phyloP scores from a whole-genome alignment of 768 basidiomycete genomes.

The Trametes elegans region DNA sequence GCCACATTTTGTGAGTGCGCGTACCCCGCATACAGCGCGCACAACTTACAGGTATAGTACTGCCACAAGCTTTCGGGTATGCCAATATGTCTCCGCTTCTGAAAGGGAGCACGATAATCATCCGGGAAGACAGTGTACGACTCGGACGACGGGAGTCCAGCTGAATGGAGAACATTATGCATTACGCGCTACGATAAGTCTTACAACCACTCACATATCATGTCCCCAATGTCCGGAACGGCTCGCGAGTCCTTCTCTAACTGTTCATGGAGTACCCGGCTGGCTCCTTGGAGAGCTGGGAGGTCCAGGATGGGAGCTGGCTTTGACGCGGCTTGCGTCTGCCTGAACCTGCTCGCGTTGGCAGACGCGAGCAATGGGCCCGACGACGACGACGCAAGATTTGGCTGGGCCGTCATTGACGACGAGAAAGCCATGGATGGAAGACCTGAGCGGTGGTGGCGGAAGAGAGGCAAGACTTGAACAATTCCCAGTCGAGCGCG shows the following conservation, averaged over 20 bases:
- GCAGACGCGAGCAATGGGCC: conserved; percentile 10
- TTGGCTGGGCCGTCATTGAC: conserved; percentile 7
- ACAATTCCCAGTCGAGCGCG: conserved; percentile 13
- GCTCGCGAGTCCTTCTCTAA: conserved; percentile 70
- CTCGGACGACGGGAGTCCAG: conserved; percentile 67
- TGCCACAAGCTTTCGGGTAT: conserved; percentile 79
- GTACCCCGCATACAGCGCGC: neutral
- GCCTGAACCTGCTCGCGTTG: conserved; percentile 17
- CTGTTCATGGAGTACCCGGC: conserved; percentile 63
- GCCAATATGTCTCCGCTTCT: conserved; percentile 71
- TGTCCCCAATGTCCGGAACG: conserved; percentile 74
- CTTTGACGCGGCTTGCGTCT: conserved; percentile 21
- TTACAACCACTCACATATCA: conserved; percentile 23
- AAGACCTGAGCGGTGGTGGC: conserved; percentile 9
- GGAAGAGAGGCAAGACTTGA: conserved; percentile 19
- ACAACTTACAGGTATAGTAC: conserved; percentile 64
- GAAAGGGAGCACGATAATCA: conserved; percentile 76
- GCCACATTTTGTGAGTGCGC: conserved; percentile 19
- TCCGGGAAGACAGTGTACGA: conserved; percentile 76
- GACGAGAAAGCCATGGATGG: conserved; percentile 13
- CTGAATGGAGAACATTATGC: conserved; percentile 32
- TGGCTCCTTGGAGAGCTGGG: conserved; percentile 60
- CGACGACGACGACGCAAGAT: conserved; percentile 15
- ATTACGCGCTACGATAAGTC: neutral
- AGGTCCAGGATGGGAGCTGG: conserved; percentile 49